Base-by-base conservation (phyloP, 108 stramenopile species). In the Pseudonitzschia multiseries region DNA sequence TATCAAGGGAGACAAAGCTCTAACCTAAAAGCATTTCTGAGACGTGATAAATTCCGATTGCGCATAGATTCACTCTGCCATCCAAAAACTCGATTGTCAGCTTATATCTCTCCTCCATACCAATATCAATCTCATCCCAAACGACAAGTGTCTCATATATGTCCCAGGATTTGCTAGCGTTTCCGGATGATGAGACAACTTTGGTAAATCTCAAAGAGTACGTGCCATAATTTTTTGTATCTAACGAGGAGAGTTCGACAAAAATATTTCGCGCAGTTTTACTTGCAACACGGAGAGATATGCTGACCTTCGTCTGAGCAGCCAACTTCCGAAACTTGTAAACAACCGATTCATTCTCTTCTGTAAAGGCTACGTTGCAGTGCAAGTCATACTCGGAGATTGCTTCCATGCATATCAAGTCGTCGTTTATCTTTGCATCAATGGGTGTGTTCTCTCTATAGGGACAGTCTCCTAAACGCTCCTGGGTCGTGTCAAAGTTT, bases 361-460 rank as follows among this genome's bases (percentile, higher is more conserved):
- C 64, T 36, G 64, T 65, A 40, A 65, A 65, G 4, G 64, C 33
- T 65, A 65, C n/a, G n/a, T 36, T 14, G 21, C 64, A 65, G 36
- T 65, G 64, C 29, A 24, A 24, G 64, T 36, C 64, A 21, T n/a
- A 65, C 36, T 40, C 36, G 27, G 29, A 31, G 18, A 42, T 65
- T 65, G 64, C 64, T 65, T 65, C 2, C 13, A 41, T 65, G 64
- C 64, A 65, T 65, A 65, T 22, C 64, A 33, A 65, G 18, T 65
- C 64, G 12, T 42, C 20, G 0, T 42, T 42, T 6, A 40, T 42
- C 40, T 65, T 65, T 36, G 64, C 64, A 65, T 65, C 64, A 15
- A 65, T 20, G 8, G 64, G n/a, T 65, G 33, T 65, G n/a, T 65
- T 33, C 14, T 65, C 29, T 3, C 64, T 36, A 17, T 65, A 65